Base-by-base conservation (phyloP, 345 rosid species). In the Microthlaspi erraticum region DNA sequence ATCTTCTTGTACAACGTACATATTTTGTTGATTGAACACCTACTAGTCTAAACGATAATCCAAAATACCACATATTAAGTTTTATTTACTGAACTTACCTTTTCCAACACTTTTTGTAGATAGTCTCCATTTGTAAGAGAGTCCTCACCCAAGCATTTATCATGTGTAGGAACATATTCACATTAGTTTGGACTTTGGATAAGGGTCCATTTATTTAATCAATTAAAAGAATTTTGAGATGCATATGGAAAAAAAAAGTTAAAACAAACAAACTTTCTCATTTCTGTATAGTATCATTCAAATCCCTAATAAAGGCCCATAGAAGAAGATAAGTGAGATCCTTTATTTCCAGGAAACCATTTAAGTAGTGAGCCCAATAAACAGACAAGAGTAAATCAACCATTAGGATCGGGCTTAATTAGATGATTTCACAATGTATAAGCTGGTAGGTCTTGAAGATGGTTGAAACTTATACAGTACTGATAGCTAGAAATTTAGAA, bases 301-400 rank as follows among this genome's bases (percentile, higher is more conserved):
- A 33, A 14, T 58, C n/a, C 7, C 48, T 33, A n/a, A 38, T 59
- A 38, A 59, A 10, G 53, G 66, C 66, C 53, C 66, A 44, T 61
- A 10, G 10, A 7, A 38, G 10, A 12, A 38, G 3, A 43, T 34
- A 59, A 13, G 36, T 49, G 20, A 13, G 34, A 39, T 39, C 23
- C 34, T 20, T 16, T 11, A 23, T 23, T 8, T 33, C 60, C 4
- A 32, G 20, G 12, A 55, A 33, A 16, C 9, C 60, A 55, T 33
- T 13, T 31, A 14, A 13, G 18, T 11, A 57, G 26, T 23, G 3
- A 23, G 10, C 62, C 44, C 62, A 7, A 17, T n/a, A 43, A 43
- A 43, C 10, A 0, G 9, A 36, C 39, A 9, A 10, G 9, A 6
- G 11, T 49, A 19, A 9, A 46, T 17, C 3, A 9, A 18, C 48